Evolutionary conservation across 306 rosid species (phyloP).

Genomic region (Cucumis melo): DNA sequence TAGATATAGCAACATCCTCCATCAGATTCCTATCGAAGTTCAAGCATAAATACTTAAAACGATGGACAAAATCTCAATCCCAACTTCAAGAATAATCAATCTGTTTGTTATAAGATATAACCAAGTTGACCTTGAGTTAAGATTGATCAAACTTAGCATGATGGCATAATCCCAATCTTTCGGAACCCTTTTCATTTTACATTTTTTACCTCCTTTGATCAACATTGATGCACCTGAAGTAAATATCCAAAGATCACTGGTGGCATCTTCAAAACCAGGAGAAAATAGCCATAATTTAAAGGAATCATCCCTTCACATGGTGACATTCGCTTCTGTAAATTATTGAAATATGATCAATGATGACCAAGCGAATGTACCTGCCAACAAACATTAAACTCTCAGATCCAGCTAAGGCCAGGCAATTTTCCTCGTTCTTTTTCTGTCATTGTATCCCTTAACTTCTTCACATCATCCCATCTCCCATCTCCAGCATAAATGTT

Average conservation of each 20-base stretch:
- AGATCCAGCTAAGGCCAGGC: slow-evolving; percentile 63
- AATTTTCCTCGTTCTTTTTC: slow-evolving; percentile 29
- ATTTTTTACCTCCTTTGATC: not conserved
- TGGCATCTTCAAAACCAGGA: not conserved
- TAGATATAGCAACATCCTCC: not conserved
- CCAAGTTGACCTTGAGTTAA: not conserved
- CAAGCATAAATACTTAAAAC: too few relatives aligned
- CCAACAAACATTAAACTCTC: slow-evolving; percentile 10
- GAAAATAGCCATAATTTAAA: not conserved
- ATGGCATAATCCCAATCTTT: not conserved
- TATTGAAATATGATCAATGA: not conserved
- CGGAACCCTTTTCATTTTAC: not conserved
- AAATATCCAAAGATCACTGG: not conserved
- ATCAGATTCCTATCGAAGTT: not conserved
- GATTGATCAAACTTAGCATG: not conserved
- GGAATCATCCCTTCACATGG: not conserved
- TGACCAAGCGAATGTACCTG: not conserved
- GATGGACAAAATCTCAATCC: not conserved
- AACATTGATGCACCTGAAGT: not conserved
- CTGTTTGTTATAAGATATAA: not conserved
- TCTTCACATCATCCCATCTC: slow-evolving; percentile 64
- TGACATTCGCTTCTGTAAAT: not conserved
- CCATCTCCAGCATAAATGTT: slow-evolving; percentile 64
- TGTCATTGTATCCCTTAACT: slow-evolving; percentile 47
- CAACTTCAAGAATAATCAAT: not conserved